phyloP scores from a whole-genome alignment of 352 stramenopile species.

The Phytopythium sindhum region DNA sequence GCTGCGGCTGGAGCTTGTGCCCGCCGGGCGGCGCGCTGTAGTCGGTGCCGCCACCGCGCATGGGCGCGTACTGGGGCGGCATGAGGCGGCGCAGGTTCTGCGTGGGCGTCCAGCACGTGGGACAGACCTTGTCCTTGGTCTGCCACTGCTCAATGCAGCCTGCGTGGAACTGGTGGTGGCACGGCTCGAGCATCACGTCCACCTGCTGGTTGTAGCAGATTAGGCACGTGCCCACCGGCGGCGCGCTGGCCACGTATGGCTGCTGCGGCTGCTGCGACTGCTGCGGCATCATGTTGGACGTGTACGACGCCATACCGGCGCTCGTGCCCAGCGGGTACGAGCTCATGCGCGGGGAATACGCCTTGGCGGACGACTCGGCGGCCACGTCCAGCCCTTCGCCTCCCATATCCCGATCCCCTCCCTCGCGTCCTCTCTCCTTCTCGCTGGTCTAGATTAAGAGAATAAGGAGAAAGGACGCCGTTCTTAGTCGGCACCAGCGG shows the following conservation, averaged over 20 bases:
- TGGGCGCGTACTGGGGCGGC: conserved; percentile 15
- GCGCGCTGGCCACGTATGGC: conserved; percentile 8
- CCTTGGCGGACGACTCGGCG: conserved; percentile 7
- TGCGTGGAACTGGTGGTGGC: conserved; percentile 77
- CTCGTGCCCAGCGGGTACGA: conserved; percentile 20
- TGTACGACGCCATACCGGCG: conserved; percentile 17
- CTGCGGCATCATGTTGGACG: conserved; percentile 1
- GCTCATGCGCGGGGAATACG: conserved; percentile 18
- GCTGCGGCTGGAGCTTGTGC: conserved; percentile 3
- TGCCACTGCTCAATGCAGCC: conserved; percentile 70
- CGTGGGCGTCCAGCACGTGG: conserved; percentile 69
- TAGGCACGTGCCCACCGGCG: conserved; percentile 19
- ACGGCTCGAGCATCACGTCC: conserved; percentile 53
- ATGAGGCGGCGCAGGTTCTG: conserved; percentile 55
- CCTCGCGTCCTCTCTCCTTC: background rate
- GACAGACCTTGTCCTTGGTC: conserved; percentile 76
- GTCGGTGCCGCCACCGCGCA: conserved; percentile 10
- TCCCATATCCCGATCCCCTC: conserved; percentile 16
- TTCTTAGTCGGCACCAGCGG: background rate
- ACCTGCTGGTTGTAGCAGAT: conserved; percentile 36
- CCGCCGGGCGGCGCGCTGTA: conserved; percentile 9
- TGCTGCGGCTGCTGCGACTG: conserved; percentile 10
- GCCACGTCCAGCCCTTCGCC: conserved; percentile 28
- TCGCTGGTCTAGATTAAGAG: background rate
- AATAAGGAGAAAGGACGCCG: conserved; percentile 1